Conservation (phyloP, 106 monocot species). For the Acorus calamus region DNA sequence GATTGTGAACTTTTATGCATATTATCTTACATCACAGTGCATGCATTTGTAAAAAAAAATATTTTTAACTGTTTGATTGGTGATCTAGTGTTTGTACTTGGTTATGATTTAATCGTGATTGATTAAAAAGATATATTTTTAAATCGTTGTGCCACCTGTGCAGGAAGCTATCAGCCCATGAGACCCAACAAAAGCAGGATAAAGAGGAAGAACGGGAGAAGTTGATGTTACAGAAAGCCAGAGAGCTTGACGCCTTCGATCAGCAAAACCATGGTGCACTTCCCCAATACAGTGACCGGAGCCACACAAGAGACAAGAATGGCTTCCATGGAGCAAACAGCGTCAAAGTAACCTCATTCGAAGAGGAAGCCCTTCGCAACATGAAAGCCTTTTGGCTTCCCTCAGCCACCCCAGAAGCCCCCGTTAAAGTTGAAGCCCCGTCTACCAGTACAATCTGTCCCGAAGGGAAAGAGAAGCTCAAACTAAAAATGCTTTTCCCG, state of each 20-base stretch:
- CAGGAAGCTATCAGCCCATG: constrained; percentile 71
- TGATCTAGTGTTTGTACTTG: no score
- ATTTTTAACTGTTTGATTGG: no score
- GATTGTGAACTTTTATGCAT: no score
- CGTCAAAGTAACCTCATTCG: constrained; percentile 82
- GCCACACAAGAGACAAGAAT: constrained; percentile 26
- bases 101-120: neutral
- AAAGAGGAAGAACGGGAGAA: constrained; percentile 79
- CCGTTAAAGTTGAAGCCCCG: constrained; percentile 56
- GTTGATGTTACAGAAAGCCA: constrained; percentile 41
- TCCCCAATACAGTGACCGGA: constrained; percentile 57
- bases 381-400: constrained; percentile 99
- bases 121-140: neutral
- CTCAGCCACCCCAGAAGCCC: constrained; percentile 88
- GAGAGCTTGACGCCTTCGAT: constrained; percentile 75
- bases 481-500: constrained; percentile 70
- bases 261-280: constrained; percentile 90
- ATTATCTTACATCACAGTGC: no score
- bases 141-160: neutral
- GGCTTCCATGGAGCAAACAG: constrained; percentile 94
- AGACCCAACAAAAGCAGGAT: constrained; percentile 66
- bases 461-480: constrained; percentile 92
- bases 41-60: no score
- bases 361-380: constrained; percentile 91
- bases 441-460: constrained; percentile 66